A percentile compares a stretch with the other conserved stretches of the same genome.
Conservation (phyloP, 495 filamentous ascomycete genomes). For the Parathielavia appendiculata region DNA sequence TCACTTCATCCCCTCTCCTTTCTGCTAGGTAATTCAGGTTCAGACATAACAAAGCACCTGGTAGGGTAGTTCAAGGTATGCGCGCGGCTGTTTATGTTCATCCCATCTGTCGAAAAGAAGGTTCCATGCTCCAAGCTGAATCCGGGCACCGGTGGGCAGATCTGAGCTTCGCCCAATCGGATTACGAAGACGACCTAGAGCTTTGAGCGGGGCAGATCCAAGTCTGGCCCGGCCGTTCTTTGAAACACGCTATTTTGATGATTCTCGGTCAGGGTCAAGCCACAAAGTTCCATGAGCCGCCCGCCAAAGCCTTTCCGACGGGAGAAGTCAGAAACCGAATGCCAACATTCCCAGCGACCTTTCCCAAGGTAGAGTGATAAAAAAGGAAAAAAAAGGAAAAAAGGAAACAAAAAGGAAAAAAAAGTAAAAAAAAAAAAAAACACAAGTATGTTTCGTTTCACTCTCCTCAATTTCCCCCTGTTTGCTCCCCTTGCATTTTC, state of each 20-base stretch:
- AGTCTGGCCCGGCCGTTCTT: background rate
- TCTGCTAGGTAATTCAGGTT: background rate
- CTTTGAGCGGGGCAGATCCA: background rate
- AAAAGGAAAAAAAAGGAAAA: no score
- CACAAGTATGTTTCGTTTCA: slow-evolving; percentile 7
- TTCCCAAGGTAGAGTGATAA: background rate
- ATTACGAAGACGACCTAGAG: background rate
- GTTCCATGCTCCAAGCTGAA: background rate
- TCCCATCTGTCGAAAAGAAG: slow-evolving; percentile 4
- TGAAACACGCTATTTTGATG: slow-evolving; percentile 13
- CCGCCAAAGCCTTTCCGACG: background rate
- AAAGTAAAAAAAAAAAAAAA: no score
- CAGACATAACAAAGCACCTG: no score
- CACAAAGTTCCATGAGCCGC: slow-evolving; percentile 9
- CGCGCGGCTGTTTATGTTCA: slow-evolving; percentile 12
- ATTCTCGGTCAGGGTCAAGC: slow-evolving; percentile 4
- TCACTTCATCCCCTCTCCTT: background rate
- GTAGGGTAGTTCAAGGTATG: background rate
- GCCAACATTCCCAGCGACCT: background rate
- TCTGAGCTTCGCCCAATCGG: background rate
- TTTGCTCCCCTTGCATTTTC: slow-evolving; percentile 6
- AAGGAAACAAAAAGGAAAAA: no score
- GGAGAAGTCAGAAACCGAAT: no score
- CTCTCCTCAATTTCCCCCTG: background rate
- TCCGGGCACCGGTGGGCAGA: background rate